Percentiles rank a stretch among this genome's conserved stretches.
Evolutionary conservation across 768 basidiomycete species (phyloP).

Genomic region (Neoboletus magnificus): DNA sequence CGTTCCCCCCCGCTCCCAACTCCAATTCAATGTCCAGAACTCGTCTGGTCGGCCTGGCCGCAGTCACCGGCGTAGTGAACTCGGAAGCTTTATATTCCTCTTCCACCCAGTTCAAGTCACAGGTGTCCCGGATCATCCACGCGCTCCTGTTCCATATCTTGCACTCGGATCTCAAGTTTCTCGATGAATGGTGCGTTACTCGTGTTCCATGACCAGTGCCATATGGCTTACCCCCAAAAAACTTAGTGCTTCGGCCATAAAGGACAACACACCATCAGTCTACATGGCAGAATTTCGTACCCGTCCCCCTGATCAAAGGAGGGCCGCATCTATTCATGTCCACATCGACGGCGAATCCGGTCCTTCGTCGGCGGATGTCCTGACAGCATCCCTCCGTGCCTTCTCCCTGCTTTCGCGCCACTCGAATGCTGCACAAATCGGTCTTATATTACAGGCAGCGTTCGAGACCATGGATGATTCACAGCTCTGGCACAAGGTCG

Average conservation of each 20-base stretch:
- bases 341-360: constrained; percentile 89
- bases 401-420: constrained; percentile 71
- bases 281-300: constrained; percentile 84
- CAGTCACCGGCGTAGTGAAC: constrained; percentile 72
- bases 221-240: background rate
- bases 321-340: constrained; percentile 85
- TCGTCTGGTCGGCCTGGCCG: constrained; percentile 82
- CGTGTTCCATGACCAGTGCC: background rate
- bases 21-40: constrained; percentile 45
- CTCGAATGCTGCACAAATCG: constrained; percentile 73
- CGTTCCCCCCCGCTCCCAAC: background rate
- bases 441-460: constrained; percentile 65
- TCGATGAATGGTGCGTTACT: constrained; percentile 64
- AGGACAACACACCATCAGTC: constrained; percentile 68
- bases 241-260: constrained; percentile 55
- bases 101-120: constrained; percentile 64
- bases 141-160: constrained; percentile 69
- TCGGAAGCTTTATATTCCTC: constrained; percentile 83
- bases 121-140: constrained; percentile 66
- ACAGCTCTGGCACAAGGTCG: constrained; percentile 60
- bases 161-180: constrained; percentile 51
- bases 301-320: constrained; percentile 72
- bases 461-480: constrained; percentile 64
- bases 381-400: constrained; percentile 68
- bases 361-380: constrained; percentile 69